phyloP scores from a whole-genome alignment of 2,329 filamentous ascomycete genomes.

The Dendrostoma leiphaemia region DNA sequence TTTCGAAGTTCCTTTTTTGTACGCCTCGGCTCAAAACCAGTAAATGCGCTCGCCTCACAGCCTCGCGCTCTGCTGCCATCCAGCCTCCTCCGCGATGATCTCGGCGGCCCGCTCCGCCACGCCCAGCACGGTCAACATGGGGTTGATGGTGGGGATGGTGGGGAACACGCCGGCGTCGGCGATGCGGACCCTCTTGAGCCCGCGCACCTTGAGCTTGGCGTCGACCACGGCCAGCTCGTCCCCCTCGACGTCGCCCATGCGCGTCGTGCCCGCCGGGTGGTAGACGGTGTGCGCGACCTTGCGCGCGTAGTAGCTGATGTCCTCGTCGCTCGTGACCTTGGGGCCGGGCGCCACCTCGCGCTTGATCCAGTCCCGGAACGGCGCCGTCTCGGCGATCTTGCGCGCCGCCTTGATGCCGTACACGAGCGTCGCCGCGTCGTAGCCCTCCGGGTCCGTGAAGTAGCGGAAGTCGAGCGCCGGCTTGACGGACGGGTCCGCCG shows the following conservation, averaged over 20 bases:
- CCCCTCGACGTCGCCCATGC: conserved; percentile 74
- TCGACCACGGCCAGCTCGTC: conserved; percentile 81
- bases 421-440: conserved; percentile 79
- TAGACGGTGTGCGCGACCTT: conserved; percentile 85
- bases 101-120: conserved; percentile 84
- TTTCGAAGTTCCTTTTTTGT: background rate
- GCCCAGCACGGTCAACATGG: conserved; percentile 84
- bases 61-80: conserved; percentile 32
- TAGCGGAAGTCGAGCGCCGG: conserved; percentile 85
- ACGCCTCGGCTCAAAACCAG: background rate
- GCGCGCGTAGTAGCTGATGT: conserved; percentile 77
- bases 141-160: conserved; percentile 80
- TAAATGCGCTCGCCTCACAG: conserved; percentile 23
- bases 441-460: conserved; percentile 83
- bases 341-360: conserved; percentile 78
- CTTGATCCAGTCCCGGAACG: conserved; percentile 82
- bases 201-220: conserved; percentile 67
- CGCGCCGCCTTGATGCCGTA: conserved; percentile 76
- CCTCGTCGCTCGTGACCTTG: conserved; percentile 71
- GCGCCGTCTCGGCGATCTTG: conserved; percentile 69
- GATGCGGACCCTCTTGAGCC: conserved; percentile 71
- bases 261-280: conserved; percentile 84
- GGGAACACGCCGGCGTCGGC: conserved; percentile 88
- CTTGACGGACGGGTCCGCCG: conserved; percentile 71
- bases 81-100: conserved; percentile 72